Base-by-base conservation (phyloP, 2,329 filamentous ascomycete species). In the Verticillium isaacii region DNA sequence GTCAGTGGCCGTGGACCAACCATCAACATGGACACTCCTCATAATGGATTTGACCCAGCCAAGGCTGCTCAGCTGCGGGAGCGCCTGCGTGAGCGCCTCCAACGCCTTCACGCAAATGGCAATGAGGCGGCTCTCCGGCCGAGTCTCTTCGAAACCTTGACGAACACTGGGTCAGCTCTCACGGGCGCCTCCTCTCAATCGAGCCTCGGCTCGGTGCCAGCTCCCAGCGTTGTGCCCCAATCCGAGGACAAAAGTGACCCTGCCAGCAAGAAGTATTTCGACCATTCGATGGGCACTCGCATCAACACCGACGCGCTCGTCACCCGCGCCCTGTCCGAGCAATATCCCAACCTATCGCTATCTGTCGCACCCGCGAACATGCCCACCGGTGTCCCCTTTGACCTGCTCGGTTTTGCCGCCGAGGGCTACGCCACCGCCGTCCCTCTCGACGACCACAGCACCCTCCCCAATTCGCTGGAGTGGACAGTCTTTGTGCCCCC, bases 251-350 rank as follows among this genome's bases (percentile, higher is more conserved):
- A 34, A 41, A 55, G 54, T 56, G 64, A 68, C 39, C 37, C 36
- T 29, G 66, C 68, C 3, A 71, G 71, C 14, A 61, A 66, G 32
- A 58, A 66, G 6, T 79, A 72, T 68, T 78, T 80, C 65, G 64
- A 73, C 8, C 78, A 83, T 68, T 75, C 76, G 3, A 70, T 70
- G 19, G 80, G 68, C 25, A 69, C 70, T 56, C 75, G 78, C 56
- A 65, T 77, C 68, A 76, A 77, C 68, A 82, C 80, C 3, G 76
- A 82, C 63, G 68, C 73, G 3, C 66, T 80, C 56, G 73, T 83
- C 61, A 71, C 75, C 39, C 65, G 69, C 15, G 68, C 77, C 1
- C 72, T 83, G 32, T 75, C 73, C 57, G 66, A 72, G 37, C 72
- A 80, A 58, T 82, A 82, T 61, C 79, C 80, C 3, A 63, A 73